These are phyloP conservation scores for Hymenotorrendiella dingleyae DNA, from an alignment of 2,329 filamentous ascomycete genomes.

Conservation along the genomic window DNA sequence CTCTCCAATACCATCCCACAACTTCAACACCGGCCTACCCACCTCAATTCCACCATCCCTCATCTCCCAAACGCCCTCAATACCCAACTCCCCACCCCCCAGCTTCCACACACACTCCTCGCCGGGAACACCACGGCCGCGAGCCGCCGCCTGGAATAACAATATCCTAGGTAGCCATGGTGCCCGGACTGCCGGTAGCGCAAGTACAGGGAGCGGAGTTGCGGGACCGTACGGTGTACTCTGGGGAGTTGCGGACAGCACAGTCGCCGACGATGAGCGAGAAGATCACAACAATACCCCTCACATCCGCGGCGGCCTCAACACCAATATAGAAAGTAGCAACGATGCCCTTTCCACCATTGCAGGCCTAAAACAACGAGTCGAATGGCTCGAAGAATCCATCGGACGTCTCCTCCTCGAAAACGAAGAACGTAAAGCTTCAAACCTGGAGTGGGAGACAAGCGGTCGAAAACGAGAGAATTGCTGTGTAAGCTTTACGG, in stretches of 20 bases:
- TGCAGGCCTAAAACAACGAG: constrained; percentile 18
- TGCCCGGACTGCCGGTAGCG: constrained; percentile 10
- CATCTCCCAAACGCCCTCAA: constrained; percentile 15
- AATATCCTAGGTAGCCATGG: constrained; percentile 13
- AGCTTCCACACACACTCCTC: constrained; percentile 22
- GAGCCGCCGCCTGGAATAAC: constrained; percentile 13
- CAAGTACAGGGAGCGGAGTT: neutral
- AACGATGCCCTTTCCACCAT: constrained; percentile 22
- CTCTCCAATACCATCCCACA: constrained; percentile 19
- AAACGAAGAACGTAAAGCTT: constrained; percentile 1
- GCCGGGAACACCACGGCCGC: constrained; percentile 17
- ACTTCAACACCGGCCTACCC: constrained; percentile 20
- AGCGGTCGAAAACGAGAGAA: constrained; percentile 10
- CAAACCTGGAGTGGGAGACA: neutral
- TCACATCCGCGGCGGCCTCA: neutral
- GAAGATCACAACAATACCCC: neutral
- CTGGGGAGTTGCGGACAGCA: constrained; percentile 25
- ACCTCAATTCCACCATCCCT: constrained; percentile 14
- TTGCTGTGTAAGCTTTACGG: constrained; percentile 25
- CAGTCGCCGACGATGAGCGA: constrained; percentile 9
- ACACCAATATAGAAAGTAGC: constrained; percentile 9
- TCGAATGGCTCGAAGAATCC: constrained; percentile 26
- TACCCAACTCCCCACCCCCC: constrained; percentile 24
- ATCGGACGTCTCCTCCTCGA: constrained; percentile 21
- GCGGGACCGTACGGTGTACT: constrained; percentile 12